A percentile compares a stretch with the other conserved stretches of the same genome.
phyloP scores from a whole-genome alignment of 257 asterid genomes.

The Euphrasia confusa region DNA sequence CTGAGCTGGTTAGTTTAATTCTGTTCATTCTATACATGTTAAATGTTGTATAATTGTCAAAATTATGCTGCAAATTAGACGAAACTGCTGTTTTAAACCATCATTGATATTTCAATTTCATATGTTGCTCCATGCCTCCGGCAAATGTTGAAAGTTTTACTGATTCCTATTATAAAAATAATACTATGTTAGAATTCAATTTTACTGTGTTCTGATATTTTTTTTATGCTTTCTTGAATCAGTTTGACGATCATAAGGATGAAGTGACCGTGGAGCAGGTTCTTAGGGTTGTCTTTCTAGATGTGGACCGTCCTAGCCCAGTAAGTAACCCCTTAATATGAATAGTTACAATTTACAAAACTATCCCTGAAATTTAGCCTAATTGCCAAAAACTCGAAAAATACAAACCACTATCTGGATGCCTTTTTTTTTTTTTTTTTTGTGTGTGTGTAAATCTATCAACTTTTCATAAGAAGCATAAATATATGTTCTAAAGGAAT shows the following conservation, averaged over 20 bases:
- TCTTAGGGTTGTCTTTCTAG: conserved; percentile 78
- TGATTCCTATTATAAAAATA: background rate
- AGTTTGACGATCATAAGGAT: conserved; percentile 93
- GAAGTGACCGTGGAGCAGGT: conserved; percentile 90
- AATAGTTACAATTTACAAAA: too few species aligned
- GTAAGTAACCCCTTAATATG: conserved; percentile 39
- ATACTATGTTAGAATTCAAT: too few species aligned
- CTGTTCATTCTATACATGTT: background rate
- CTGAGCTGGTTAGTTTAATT: conserved; percentile 73
- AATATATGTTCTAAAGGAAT: too few species aligned
- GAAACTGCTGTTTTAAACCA: background rate
- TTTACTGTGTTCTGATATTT: conserved; percentile 17
- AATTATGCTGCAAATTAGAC: too few species aligned
- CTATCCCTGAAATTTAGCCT: too few species aligned
- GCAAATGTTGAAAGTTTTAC: too few species aligned
- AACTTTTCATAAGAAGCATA: too few species aligned
- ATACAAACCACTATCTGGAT: background rate
- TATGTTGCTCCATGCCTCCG: too few species aligned
- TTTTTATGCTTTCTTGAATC: conserved; percentile 25
- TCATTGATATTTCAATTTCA: too few species aligned
- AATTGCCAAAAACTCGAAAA: too few species aligned
- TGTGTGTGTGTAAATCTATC: too few species aligned
- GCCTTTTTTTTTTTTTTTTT: background rate
- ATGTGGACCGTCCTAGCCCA: conserved; percentile 66
- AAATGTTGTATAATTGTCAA: too few species aligned